Conservation (phyloP, 371 early-diverging fungal genomes). For the Zychaea mexicana region DNA sequence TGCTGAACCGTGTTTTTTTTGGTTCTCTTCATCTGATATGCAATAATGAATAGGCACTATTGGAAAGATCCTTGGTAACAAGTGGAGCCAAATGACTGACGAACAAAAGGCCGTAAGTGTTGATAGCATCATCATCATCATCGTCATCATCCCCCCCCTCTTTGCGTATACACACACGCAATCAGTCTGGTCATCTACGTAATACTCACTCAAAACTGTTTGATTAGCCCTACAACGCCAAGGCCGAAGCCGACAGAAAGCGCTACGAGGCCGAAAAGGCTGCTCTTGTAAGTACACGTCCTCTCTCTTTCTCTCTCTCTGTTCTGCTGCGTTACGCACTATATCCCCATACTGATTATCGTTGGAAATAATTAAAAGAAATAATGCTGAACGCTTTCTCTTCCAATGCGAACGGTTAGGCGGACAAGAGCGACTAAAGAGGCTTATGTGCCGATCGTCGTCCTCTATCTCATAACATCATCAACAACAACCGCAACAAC, state of each 20-base stretch:
- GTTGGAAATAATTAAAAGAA: too few species aligned
- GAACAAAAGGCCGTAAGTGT: slow-evolving; percentile 61
- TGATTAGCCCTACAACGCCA: slow-evolving; percentile 48
- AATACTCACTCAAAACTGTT: too few species aligned
- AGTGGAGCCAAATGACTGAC: slow-evolving; percentile 73
- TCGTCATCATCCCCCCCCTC: too few species aligned
- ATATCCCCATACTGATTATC: too few species aligned
- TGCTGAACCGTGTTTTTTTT: slow-evolving; percentile 2
- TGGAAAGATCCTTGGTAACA: slow-evolving; percentile 79
- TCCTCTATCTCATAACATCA: too few species aligned
- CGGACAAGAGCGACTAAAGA: neutral
- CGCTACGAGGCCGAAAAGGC: slow-evolving; percentile 79
- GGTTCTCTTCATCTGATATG: neutral
- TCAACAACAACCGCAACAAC: too few species aligned
- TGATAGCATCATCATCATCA: too few species aligned
- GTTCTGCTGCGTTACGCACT: neutral
- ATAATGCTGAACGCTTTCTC: neutral
- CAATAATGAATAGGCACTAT: slow-evolving; percentile 52
- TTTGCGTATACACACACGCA: neutral
- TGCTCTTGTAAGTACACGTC: slow-evolving; percentile 28
- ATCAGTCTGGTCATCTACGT: too few species aligned
- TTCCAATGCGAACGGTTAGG: neutral
- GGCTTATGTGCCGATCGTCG: too few species aligned
- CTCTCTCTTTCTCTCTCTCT: neutral
- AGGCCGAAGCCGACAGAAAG: slow-evolving; percentile 67